Conservation (phyloP, 768 basidiomycete genomes). For the Lentinula lateritia region DNA sequence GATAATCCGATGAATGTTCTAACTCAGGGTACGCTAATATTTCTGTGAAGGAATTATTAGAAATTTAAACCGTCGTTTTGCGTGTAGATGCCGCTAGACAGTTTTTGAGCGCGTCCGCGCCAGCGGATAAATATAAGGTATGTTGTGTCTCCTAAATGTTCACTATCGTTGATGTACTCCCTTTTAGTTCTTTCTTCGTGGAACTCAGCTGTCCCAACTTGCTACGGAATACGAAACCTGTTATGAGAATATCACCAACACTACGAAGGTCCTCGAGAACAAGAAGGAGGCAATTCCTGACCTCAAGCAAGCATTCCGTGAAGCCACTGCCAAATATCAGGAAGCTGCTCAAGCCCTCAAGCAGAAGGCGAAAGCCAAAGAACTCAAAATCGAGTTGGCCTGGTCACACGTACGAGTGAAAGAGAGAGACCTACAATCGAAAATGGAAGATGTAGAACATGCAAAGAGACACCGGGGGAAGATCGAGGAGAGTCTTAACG, state of each 20-base stretch:
- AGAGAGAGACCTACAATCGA: slow-evolving; percentile 43
- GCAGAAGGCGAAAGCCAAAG: slow-evolving; percentile 60
- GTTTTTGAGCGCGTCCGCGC: slow-evolving; percentile 79
- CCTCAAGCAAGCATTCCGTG: slow-evolving; percentile 51
- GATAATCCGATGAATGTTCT: slow-evolving; percentile 95
- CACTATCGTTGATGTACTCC: neutral
- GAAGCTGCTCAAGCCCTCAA: slow-evolving; percentile 74
- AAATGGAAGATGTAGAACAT: slow-evolving; percentile 36
- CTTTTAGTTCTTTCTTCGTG: slow-evolving; percentile 84
- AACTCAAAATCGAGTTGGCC: slow-evolving; percentile 75
- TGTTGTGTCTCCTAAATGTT: slow-evolving; percentile 8
- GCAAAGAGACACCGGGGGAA: slow-evolving; percentile 30
- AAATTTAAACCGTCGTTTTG: neutral
- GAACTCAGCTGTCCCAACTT: slow-evolving; percentile 87
- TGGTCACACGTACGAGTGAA: slow-evolving; percentile 83
- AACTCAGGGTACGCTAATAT: slow-evolving; percentile 57
- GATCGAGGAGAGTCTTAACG: slow-evolving; percentile 30
- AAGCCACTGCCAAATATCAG: slow-evolving; percentile 54
- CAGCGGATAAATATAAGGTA: slow-evolving; percentile 87
- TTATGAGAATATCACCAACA: slow-evolving; percentile 64
- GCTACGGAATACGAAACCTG: slow-evolving; percentile 81
- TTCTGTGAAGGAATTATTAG: slow-evolving; percentile 3
- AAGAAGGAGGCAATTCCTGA: slow-evolving; percentile 81
- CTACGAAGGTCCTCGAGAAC: slow-evolving; percentile 56
- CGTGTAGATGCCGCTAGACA: slow-evolving; percentile 60